A percentile compares a stretch with the other conserved stretches of the same genome.
These are phyloP conservation scores for Globisporangium acanthophoron DNA, from an alignment of 352 stramenopile species.

Conservation along the genomic window DNA sequence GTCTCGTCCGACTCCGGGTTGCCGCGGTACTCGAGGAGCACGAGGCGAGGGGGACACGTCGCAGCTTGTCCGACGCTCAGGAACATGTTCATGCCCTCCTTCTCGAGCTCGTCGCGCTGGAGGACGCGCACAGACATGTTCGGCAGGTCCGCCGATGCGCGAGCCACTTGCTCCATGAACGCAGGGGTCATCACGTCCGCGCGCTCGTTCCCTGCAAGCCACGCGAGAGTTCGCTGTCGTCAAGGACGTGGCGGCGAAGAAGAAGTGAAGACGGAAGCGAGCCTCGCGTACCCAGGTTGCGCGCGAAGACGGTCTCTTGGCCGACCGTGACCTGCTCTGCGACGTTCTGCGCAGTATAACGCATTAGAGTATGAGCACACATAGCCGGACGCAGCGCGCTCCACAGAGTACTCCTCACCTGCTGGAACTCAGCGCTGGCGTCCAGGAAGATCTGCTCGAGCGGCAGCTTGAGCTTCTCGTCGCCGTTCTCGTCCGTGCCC, in stretches of 20 bases:
- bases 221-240: background rate
- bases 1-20: constrained; percentile 58
- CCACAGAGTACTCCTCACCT: constrained; percentile 20
- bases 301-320: constrained; percentile 82
- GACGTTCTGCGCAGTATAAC: constrained; percentile 26
- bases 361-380: background rate
- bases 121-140: constrained; percentile 80
- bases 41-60: constrained; percentile 66
- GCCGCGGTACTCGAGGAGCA: constrained; percentile 79
- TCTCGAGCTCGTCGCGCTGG: constrained; percentile 66
- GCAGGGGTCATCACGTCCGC: constrained; percentile 69
- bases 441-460: constrained; percentile 64
- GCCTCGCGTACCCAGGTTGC: constrained; percentile 43
- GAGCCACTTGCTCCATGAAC: constrained; percentile 79
- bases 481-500: constrained; percentile 46
- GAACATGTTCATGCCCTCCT: constrained; percentile 86
- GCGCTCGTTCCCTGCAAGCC: constrained; percentile 50
- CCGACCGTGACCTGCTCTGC: constrained; percentile 57
- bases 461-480: constrained; percentile 61
- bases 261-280: constrained; percentile 12
- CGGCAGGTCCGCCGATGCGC: constrained; percentile 56
- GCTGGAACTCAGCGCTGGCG: constrained; percentile 43
- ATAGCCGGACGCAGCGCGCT: too few relatives aligned
- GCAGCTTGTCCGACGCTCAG: constrained; percentile 73
- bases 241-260: background rate